phyloP scores from a whole-genome alignment of 2,329 filamentous ascomycete species.

The Cercospora brassicicola region DNA sequence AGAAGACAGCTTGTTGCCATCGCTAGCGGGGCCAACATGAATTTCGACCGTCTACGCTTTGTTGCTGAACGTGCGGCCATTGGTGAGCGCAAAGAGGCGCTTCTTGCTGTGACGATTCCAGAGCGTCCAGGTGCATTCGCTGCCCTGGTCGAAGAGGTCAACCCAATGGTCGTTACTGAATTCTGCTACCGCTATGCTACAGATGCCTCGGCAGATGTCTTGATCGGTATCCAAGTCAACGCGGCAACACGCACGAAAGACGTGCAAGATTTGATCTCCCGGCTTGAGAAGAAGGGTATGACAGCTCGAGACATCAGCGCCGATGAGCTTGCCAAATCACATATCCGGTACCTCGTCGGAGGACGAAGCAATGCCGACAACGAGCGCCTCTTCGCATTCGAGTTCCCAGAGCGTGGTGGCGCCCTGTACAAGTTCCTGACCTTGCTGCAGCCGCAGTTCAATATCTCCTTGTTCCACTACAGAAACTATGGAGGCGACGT shows the following conservation, averaged over 20 bases:
- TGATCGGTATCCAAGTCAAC: conserved; percentile 82
- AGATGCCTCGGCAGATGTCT: conserved; percentile 71
- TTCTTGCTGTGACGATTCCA: conserved; percentile 83
- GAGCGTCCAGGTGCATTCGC: conserved; percentile 87
- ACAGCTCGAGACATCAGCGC: conserved; percentile 75
- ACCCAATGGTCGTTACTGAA: conserved; percentile 90
- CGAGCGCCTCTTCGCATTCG: conserved; percentile 92
- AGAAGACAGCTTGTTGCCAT: conserved; percentile 78
- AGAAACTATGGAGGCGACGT: conserved; percentile 93
- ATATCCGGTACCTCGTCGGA: conserved; percentile 88
- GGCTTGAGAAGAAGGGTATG: conserved; percentile 71
- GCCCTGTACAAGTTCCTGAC: conserved; percentile 87
- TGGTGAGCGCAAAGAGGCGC: conserved; percentile 89
- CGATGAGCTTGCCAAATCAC: conserved; percentile 88
- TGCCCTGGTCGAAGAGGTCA: conserved; percentile 77
- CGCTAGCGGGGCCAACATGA: conserved; percentile 97
- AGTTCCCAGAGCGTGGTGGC: conserved; percentile 92
- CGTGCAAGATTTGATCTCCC: conserved; percentile 67
- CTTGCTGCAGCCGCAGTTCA: conserved; percentile 83
- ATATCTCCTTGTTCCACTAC: conserved; percentile 98
- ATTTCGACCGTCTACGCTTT: conserved; percentile 94
- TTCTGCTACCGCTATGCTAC: conserved; percentile 88
- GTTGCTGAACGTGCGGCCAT: conserved; percentile 92
- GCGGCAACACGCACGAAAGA: conserved; percentile 71
- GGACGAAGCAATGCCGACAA: conserved; percentile 74